Base-by-base conservation (phyloP, 2,329 filamentous ascomycete genomes). In the Coniosporium tulheliwenetii region DNA sequence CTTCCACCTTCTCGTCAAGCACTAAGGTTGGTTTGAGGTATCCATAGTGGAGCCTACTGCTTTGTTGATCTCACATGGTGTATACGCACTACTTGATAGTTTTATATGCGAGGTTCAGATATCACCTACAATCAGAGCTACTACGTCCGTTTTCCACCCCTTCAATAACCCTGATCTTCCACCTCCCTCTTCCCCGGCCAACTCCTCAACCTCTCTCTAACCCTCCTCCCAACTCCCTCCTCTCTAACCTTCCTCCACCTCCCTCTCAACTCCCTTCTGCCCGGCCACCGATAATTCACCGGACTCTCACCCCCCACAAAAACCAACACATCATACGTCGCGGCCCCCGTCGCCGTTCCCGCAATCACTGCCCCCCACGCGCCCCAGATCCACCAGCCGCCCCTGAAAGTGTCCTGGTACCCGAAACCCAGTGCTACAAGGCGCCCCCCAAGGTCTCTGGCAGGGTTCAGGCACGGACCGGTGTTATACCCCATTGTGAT, bases 221-320 rank as follows among this genome's bases (percentile, higher is more conserved):
- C 13, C 8, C 32, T 5, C 5, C 32, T 8, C 13, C 32, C 32
- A 12, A 10, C 32, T 5, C 32, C 13, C 32, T 33, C 32, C 13
- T 4, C 35, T 14, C 31, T 31, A 9, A 37, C 15, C 36, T 29
- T 41, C 39, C 26, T 31, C 19, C 39, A 9, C 36, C 37, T 37
- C 7, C 19, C 32, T 12, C 14, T 14, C 13, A 15, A 32, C 48
- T 59, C 53, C 7, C 60, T 63, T 37, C 62, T 54, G 44, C 57
- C 57, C 19, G 55, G 49, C 3, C 63, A 47, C 15, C 51, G 64
- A 48, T 71, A 71, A 47, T 71, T 71, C 13, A 71, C 60, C 0
- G 67, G 69, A 36, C 60, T 64, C 48, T 71, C 68, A 1, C 66
- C 67, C 5, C 65, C 63, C 1, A 64, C 65, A 47, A 71, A 71